Conservation (phyloP, 495 filamentous ascomycete genomes). For the Rhypophila decipiens region DNA sequence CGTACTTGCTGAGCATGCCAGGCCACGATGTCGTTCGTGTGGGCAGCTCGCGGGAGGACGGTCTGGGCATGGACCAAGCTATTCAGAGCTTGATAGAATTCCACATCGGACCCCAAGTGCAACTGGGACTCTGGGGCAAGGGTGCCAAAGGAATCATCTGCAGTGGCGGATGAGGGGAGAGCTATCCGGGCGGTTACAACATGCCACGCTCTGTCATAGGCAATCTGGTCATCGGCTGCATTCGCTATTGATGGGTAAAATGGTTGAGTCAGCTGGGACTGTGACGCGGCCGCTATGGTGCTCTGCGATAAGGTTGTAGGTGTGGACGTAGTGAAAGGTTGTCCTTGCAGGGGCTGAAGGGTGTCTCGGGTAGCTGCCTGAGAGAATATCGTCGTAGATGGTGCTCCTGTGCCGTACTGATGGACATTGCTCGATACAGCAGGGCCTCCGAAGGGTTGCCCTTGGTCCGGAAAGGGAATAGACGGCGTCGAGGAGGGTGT, state of each 20-base stretch:
- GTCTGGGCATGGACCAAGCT: constrained; percentile 32
- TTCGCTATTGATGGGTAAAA: constrained; percentile 16
- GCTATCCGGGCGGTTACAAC: constrained; percentile 56
- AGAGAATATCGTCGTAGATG: constrained; percentile 8
- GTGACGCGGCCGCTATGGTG: constrained; percentile 8
- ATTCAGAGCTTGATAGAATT: constrained; percentile 38
- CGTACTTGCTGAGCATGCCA: constrained; percentile 49
- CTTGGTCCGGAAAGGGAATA: constrained; percentile 24
- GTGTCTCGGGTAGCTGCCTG: constrained; percentile 5
- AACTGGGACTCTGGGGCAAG: constrained; percentile 38
- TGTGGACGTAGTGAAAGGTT: constrained; percentile 3
- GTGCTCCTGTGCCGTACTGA: constrained; percentile 6
- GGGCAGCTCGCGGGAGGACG: constrained; percentile 35
- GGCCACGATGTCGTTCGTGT: constrained; percentile 42
- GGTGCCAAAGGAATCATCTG: constrained; percentile 35
- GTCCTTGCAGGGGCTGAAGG: background rate
- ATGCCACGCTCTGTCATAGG: constrained; percentile 65
- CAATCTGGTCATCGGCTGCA: constrained; percentile 45
- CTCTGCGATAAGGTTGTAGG: constrained; percentile 6
- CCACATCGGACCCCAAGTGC: constrained; percentile 14
- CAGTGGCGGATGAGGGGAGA: constrained; percentile 44
- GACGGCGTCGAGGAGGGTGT: constrained; percentile 37
- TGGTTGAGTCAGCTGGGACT: constrained; percentile 12
- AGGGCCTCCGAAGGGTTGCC: constrained; percentile 34
- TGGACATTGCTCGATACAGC: constrained; percentile 3